Evolutionary conservation across 768 basidiomycete species (phyloP), one percentile per base, ranked within the genome.

Genomic region (Pisolithus sp.): DNA sequence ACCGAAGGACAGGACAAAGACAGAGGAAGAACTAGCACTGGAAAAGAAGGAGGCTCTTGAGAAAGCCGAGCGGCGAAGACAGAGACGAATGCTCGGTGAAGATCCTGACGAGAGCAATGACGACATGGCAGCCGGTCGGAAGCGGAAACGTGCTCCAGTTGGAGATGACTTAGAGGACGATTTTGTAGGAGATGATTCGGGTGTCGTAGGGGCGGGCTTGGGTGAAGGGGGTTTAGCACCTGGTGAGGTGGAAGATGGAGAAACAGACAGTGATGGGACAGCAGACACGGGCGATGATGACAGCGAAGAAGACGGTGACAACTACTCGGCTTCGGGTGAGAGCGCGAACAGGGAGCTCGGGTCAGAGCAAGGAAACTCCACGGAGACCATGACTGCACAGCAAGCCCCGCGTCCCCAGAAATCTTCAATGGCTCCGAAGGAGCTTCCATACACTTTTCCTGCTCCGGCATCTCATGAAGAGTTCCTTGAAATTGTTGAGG

Each of bases 91-190:
- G 94, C 67, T 86, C 46, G 96, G 96, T 5, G 71, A 89, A 53
- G 81, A 82, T 24, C 82, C 81, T 40, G 80, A 75, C 51, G 85
- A 82, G 39, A 80, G 78, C 51, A 86, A 84, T 21, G 83, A 81
- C 17, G 84, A 79, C 37, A 73, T 64, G 37, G 61, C 61, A 30
- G 66, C 70, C 67, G 62, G 66, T 36, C 65, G 59, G 36, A 72
- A 63, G 61, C 68, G 67, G 59, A 85, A 85, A 65, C 73, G 82
- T 52, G 60, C 71, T n/a, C 68, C 74, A 46, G 91, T 82, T 38
- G 89, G 80, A 1, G 95, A 97, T 67, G 94, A 96, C 62, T 67
- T 95, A 41, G 92, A 90, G n/a, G 93, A 95, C 58, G 93, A 94
- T 62, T 92, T 87, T 55, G 63, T 59, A 38, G 67, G 58, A n/a